These are phyloP conservation scores for Papiliotrema laurentii DNA, from an alignment of 1,284 basidiomycete genomes.

Conservation along the genomic window DNA sequence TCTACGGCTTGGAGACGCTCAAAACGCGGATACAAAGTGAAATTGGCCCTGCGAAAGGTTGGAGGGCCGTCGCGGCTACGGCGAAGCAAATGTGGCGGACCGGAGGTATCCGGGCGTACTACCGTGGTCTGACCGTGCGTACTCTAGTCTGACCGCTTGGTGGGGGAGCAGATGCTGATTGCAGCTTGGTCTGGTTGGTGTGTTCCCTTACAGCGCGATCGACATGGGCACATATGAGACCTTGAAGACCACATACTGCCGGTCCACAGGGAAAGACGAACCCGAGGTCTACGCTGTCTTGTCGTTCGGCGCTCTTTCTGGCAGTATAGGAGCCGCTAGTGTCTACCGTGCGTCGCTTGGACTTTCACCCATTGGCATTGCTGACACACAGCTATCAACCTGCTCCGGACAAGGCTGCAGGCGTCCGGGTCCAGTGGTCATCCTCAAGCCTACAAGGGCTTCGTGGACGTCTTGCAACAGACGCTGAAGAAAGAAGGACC, in stretches of 20 bases:
- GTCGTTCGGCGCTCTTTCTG: conserved; percentile 82
- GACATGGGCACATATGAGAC: conserved; percentile 95
- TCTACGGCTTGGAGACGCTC: conserved; percentile 49
- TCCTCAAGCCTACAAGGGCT: conserved; percentile 80
- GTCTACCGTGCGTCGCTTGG: conserved; percentile 61
- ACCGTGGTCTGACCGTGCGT: conserved; percentile 82
- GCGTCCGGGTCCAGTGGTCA: conserved; percentile 92
- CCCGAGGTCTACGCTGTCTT: conserved; percentile 76
- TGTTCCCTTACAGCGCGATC: conserved; percentile 84
- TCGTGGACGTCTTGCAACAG: conserved; percentile 75
- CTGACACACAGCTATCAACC: conserved; percentile 60
- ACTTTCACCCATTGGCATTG: not conserved
- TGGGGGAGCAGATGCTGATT: not conserved
- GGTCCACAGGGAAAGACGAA: conserved; percentile 74
- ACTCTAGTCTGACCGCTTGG: not conserved
- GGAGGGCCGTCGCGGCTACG: conserved; percentile 59
- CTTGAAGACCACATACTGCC: conserved; percentile 74
- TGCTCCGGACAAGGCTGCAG: conserved; percentile 90
- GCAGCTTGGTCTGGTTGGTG: conserved; percentile 80
- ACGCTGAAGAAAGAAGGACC: conserved; percentile 85
- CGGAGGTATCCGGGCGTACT: conserved; percentile 81
- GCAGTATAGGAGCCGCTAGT: conserved; percentile 83
- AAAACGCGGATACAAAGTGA: conserved; percentile 93
- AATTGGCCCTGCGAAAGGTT: conserved; percentile 57
- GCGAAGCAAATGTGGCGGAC: conserved; percentile 63